These are phyloP conservation scores for Daldinia loculata DNA, from an alignment of 495 filamentous ascomycete genomes.

Conservation along the genomic window DNA sequence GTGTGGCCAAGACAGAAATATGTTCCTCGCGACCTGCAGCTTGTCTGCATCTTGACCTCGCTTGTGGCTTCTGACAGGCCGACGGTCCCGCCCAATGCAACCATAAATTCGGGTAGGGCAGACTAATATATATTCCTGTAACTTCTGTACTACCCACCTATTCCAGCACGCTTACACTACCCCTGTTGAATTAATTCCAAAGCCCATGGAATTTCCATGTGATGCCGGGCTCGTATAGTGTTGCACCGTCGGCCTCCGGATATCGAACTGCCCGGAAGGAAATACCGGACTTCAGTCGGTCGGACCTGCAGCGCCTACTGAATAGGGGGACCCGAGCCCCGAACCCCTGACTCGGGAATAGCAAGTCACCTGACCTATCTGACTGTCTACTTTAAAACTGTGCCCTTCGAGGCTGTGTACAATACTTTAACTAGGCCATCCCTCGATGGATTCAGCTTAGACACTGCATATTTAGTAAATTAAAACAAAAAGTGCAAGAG, in stretches of 20 bases:
- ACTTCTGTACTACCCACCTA: not conserved
- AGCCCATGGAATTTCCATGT: not conserved
- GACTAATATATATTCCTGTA: constrained; percentile 4
- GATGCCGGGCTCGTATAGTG: not conserved
- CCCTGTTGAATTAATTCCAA: not conserved
- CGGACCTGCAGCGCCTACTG: not conserved
- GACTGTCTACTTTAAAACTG: not conserved
- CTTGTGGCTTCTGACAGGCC: not conserved
- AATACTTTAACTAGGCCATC: not conserved
- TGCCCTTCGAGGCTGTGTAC: not conserved
- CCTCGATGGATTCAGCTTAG: not conserved
- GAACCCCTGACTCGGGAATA: not conserved
- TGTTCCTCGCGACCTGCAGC: not conserved
- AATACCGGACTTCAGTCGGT: not conserved
- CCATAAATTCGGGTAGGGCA: not conserved
- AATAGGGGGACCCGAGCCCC: not conserved
- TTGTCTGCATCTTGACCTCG: not conserved
- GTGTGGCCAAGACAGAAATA: not conserved
- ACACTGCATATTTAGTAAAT: not conserved
- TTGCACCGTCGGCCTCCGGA: not conserved
- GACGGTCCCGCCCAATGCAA: not conserved
- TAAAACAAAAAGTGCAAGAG: not conserved
- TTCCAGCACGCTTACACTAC: not conserved
- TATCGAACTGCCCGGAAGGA: not conserved
- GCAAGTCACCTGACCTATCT: not conserved